Base-by-base conservation (phyloP, 306 rosid genomes). In the Vigna hirtella region DNA sequence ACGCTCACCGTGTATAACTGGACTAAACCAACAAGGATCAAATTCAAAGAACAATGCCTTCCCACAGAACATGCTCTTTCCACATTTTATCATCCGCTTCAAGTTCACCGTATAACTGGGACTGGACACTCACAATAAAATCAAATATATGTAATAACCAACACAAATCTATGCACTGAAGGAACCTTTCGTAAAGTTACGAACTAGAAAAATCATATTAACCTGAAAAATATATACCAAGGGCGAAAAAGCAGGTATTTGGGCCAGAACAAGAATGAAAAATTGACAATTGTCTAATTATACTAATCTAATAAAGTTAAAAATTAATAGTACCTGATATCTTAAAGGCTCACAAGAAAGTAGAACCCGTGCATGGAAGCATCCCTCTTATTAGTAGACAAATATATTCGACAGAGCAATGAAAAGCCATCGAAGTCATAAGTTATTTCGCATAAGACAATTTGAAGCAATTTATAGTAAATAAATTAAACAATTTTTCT, bases 401-500 rank as follows among this genome's bases (percentile, higher is more conserved):
- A 56, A 78, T 64, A 74, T 64, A 79, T 64, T 53, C n/a, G 17
- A 53, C 49, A 74, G 5, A 12, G 83, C 50, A 58, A 65, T 57
- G 57, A 78, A 74, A 63, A 79, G 79, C 73, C 76, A 40, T 83
- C 8, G 2, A 65, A 70, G 67, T 18, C 24, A 70, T 4, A 69
- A 64, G 51, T 72, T 24, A 58, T 59, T 45, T 48, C 40, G 13
- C 52, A 59, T 70, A 48, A 62, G 77, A 82, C 78, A 79, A 74
- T 63, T 61, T 50, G 61, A 58, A 81, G 73, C 47, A 76, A 65
- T 56, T 65, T 74, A 80, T 64, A 70, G 70, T 51, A 75, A 66
- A 82, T 77, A 79, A 73, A 34, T 81, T 72, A 77, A 77, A 83
- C 83, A 59, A 51, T 43, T 69, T 42, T 71, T 79, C 69, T 36